These are phyloP conservation scores for Xylaria sp. DNA, from an alignment of 2,329 filamentous ascomycete species.

Conservation along the genomic window DNA sequence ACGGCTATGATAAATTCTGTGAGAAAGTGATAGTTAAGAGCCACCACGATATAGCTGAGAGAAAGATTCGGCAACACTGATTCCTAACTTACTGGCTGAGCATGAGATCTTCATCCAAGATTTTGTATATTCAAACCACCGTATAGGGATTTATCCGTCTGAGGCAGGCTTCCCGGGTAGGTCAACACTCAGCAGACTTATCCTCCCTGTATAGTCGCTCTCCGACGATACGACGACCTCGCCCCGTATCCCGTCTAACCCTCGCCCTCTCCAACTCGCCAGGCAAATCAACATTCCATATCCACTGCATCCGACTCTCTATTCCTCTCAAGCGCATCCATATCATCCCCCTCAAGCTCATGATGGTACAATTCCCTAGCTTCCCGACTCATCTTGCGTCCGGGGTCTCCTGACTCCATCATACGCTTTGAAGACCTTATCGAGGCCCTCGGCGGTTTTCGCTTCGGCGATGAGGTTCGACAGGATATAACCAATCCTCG, in stretches of 20 bases:
- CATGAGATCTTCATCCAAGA: too few relatives aligned
- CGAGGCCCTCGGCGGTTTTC: constrained; percentile 31
- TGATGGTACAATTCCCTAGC: constrained; percentile 43
- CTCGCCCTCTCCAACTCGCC: constrained; percentile 35
- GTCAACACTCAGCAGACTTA: neutral
- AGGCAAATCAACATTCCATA: constrained; percentile 34
- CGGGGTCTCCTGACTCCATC: constrained; percentile 45
- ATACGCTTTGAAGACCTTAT: constrained; percentile 46
- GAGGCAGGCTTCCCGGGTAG: neutral
- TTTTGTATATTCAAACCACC: too few relatives aligned
- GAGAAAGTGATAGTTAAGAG: too few relatives aligned
- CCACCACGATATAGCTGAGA: too few relatives aligned
- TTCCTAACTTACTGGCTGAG: too few relatives aligned
- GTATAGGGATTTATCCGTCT: too few relatives aligned
- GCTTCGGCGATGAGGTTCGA: constrained; percentile 43
- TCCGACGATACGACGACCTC: neutral
- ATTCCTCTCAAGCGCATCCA: constrained; percentile 34
- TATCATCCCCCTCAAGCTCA: constrained; percentile 33
- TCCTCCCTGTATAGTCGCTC: neutral
- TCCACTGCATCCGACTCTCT: constrained; percentile 33
- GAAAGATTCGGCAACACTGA: too few relatives aligned
- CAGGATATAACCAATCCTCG: constrained; percentile 39
- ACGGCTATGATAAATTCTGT: too few relatives aligned
- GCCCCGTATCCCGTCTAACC: constrained; percentile 20
- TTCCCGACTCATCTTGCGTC: constrained; percentile 44